phyloP scores from a whole-genome alignment of 2,329 filamentous ascomycete genomes.

The Hirsutella thompsonii region DNA sequence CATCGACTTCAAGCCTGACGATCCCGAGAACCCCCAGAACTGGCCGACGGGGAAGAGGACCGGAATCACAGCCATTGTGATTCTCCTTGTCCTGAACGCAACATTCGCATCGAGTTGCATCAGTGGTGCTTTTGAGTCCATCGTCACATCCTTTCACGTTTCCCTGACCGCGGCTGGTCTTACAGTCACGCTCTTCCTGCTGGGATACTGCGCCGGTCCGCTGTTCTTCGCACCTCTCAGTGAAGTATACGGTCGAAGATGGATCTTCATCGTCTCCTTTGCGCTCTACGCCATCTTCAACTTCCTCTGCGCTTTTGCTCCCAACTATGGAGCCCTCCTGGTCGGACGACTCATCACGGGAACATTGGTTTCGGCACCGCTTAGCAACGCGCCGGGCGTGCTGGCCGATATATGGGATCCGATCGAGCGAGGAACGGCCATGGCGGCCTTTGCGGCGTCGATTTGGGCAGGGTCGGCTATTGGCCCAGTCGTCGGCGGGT shows the following conservation, averaged over 20 bases:
- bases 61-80: slow-evolving; percentile 26
- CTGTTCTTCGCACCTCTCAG: slow-evolving; percentile 43
- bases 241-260: slow-evolving; percentile 42
- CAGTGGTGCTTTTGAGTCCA: slow-evolving; percentile 10
- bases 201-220: slow-evolving; percentile 45
- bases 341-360: slow-evolving; percentile 43
- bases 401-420: slow-evolving; percentile 41
- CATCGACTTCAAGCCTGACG: slow-evolving; percentile 35
- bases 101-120: slow-evolving; percentile 32
- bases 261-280: slow-evolving; percentile 39
- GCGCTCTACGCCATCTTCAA: slow-evolving; percentile 34
- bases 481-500: slow-evolving; percentile 41
- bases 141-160: slow-evolving; percentile 23
- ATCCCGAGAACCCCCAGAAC: slow-evolving; percentile 37
- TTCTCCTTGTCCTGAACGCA: slow-evolving; percentile 39
- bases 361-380: slow-evolving; percentile 37
- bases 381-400: slow-evolving; percentile 36
- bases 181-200: slow-evolving; percentile 39
- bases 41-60: slow-evolving; percentile 28
- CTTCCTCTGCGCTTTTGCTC: slow-evolving; percentile 40
- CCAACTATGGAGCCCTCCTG: slow-evolving; percentile 37
- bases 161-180: slow-evolving; percentile 33
- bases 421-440: slow-evolving; percentile 36
- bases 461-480: slow-evolving; percentile 40
- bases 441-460: slow-evolving; percentile 39